Base-by-base conservation (phyloP, 495 filamentous ascomycete species). In the Penicillium ochrochloron region DNA sequence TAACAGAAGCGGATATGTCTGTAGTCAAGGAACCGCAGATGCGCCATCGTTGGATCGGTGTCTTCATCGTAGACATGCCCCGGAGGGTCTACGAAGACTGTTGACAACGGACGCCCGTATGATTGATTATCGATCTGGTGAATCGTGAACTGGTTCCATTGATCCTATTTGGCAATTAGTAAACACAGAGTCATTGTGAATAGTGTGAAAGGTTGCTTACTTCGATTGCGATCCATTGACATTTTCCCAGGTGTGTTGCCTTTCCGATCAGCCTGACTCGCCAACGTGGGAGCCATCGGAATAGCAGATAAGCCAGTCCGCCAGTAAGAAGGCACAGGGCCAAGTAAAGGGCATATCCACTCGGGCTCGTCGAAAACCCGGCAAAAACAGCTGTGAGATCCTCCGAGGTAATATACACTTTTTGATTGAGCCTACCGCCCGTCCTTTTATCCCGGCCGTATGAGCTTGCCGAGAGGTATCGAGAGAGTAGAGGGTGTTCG, bases 1-100 rank as follows among this genome's bases (percentile, higher is more conserved):
- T 90, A 98, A 72, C 89, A 95, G 63, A 99, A 95, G 52, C 92
- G 87, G 48, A 98, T 89, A 72, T 98, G 97, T 66, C 94, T 90
- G 71, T 98, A 98, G 67, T 97, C 91, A 39, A 99, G 76, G 52
- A 86, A 87, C 12, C 87, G 87, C 11, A 98, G 84, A 52, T 86
- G 75, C 15, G 79, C 76, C 57, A 98, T 77, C 33, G 92, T 83
- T 4, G 93, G 92, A 66, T 99, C 96, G 50, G 88, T 87, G 65
- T 96, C 92, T 67, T 98, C 93, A 62, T 96, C 92, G 61, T 89
- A 86, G 15, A 64, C 58, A 50, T 79, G 78, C 63, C 84, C 80
- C 33, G 81, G 80, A 17, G 86, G 78, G 23, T 84, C 71, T 0
- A 92, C 90, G 72, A 98, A 98, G 6, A 99, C 89, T 0, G 93